Base-by-base conservation (phyloP, 805 yeast species). In the Saccharomyces jurei region DNA sequence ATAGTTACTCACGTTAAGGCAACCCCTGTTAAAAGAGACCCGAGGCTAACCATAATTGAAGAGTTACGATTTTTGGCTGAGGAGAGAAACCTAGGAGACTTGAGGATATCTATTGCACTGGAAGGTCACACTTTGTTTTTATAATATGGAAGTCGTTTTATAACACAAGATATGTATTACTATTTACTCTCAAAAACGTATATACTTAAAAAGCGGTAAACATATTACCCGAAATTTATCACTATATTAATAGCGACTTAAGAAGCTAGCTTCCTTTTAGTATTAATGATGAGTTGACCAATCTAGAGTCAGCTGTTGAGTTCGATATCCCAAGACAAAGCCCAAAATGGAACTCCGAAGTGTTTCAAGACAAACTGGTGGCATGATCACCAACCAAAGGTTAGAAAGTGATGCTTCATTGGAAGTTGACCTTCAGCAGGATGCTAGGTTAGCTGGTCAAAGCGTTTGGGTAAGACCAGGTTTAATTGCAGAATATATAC, bases 1-100 rank as follows among this genome's bases (percentile, higher is more conserved):
- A 55, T 86, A 1, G 71, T 87, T 1, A 72, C 77, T 26, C 84
- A 82, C 63, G 76, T 81, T 29, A 80, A 83, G 63, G 81, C 81
- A 63, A 62, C 72, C 2, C 54, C 55, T 13, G 49, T 64, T 1
- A 55, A 49, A 2, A 51, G 50, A 41, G 89, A 86, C 65, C 94
- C 95, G 10, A 73, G 91, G 54, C 69, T 72, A 54, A 60, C 67
- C n/a, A 75, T 86, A 2, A 63, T 85, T 17, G 57, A 71, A 4
- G 79, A 83, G 54, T 69, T 87, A 41, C 74, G 77, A 28, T 66
- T 65, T 13, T 58, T 77, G 50, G 79, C 74, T 55, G 53, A 51
- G 2, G 49, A 54, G 2, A 63, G 68, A 50, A 70, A 73, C 4
- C 64, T 84, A 49, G 79, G 78, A 2, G 48, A 56, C 14, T 47